These are phyloP conservation scores for Fusarium burgessii DNA, from an alignment of 2,329 filamentous ascomycete species.

Conservation along the genomic window DNA sequence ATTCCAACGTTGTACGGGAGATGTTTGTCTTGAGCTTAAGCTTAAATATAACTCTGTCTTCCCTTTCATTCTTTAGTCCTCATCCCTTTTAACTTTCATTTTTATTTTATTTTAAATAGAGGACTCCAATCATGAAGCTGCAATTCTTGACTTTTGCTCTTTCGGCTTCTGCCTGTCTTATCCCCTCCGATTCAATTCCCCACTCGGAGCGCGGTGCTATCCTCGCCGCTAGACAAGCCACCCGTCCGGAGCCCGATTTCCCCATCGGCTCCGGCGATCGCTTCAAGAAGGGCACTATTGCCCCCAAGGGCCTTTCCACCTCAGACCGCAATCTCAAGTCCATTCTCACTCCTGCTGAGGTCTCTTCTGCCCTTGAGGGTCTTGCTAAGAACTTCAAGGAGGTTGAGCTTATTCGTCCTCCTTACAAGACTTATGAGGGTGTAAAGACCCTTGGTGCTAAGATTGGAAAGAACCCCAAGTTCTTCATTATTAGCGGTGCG, in stretches of 20 bases:
- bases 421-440: conserved; percentile 59
- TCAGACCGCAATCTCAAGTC: conserved; percentile 54
- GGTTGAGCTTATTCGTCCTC: conserved; percentile 56
- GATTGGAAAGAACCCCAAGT: conserved; percentile 60
- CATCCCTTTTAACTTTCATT: background rate
- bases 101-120: background rate
- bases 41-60: conserved; percentile 27
- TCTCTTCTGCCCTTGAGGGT: conserved; percentile 58
- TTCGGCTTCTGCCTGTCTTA: conserved; percentile 51
- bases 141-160: conserved; percentile 37
- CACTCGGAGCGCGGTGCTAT: conserved; percentile 21
- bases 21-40: conserved; percentile 4
- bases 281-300: conserved; percentile 54
- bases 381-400: conserved; percentile 55
- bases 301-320: conserved; percentile 50
- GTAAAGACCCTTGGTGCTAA: conserved; percentile 55
- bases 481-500: conserved; percentile 65
- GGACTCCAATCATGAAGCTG: conserved; percentile 47
- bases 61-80: background rate
- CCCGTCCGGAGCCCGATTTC: conserved; percentile 45
- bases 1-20: background rate
- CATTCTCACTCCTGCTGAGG: conserved; percentile 60
- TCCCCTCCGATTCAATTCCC: conserved; percentile 52
- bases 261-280: conserved; percentile 58
- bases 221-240: conserved; percentile 18